Conservation (phyloP, 352 stramenopile species). For the Phytophthora brassicae region DNA sequence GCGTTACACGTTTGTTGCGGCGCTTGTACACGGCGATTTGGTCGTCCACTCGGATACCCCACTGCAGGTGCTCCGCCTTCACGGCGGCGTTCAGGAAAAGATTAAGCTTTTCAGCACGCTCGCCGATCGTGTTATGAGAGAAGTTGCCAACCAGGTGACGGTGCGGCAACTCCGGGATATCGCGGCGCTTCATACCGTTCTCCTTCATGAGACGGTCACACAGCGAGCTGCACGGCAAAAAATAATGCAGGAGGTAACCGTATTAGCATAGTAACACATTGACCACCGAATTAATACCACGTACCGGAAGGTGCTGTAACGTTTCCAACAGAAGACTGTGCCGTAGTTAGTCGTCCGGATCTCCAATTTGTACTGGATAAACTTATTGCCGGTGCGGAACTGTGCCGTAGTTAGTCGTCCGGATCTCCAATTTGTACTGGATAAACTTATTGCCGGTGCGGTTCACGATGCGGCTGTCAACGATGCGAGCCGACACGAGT, state of each 20-base stretch:
- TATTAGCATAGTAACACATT: neutral
- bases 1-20: conserved; percentile 69
- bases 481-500: conserved; percentile 78
- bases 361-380: conserved; percentile 90
- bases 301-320: conserved; percentile 88
- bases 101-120: conserved; percentile 87
- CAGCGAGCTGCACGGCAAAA: conserved; percentile 47
- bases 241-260: neutral
- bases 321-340: conserved; percentile 88
- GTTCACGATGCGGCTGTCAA: conserved; percentile 85
- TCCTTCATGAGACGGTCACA: conserved; percentile 88
- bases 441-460: conserved; percentile 87
- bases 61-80: conserved; percentile 82
- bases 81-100: conserved; percentile 77
- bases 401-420: conserved; percentile 85
- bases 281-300: conserved; percentile 2
- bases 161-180: conserved; percentile 84
- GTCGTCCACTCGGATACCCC: conserved; percentile 87
- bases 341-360: conserved; percentile 88
- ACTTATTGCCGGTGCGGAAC: conserved; percentile 83
- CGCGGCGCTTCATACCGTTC: conserved; percentile 75
- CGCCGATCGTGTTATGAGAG: conserved; percentile 76
- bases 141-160: conserved; percentile 88
- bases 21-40: conserved; percentile 90
- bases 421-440: conserved; percentile 90